Evolutionary conservation across 768 basidiomycete genomes (phyloP), one percentile per base, ranked within the genome.

Genomic region (Mrakia blollopis): DNA sequence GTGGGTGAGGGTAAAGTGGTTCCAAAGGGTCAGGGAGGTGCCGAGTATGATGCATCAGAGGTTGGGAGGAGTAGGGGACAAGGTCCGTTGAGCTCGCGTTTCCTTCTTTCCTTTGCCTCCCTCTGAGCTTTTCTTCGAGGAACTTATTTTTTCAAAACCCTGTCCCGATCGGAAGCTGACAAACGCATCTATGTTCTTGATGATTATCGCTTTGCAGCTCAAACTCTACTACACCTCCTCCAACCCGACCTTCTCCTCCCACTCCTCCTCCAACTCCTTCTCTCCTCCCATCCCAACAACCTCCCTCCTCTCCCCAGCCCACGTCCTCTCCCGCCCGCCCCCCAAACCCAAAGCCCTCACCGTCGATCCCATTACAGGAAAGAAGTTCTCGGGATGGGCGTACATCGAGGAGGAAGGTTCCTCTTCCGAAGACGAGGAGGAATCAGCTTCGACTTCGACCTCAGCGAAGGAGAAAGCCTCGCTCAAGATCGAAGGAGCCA

Each of bases 1-100:
- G 67, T 78, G 69, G 57, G 72, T 78, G 25, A 37, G 73, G 25
- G 57, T 78, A 52, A 78, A 78, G 77, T 78, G 77, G 77, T 78
- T 78, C n/a, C 77, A 74, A 60, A 65, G 77, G 25, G 61, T 78
- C 54, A 74, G 69, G n/a, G 77, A 78, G 61, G 39, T 74, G 0
- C 77, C 77, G 25, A 44, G 44, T n/a, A 50, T 71, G 65, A 74
- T 78, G 73, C 32, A 54, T 13, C 32, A 23, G n/a, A 52, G 69
- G 30, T 35, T 78, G 18, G 28, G 52, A 52, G 39, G 41, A 54
- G 16, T 44, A 3, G 52, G 41, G 28, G 54, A 72, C 28, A 28
- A 18, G 71, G 35, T 52, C 54, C 60, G 50, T 60, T 54, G 18
- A 21, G 23, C 25, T n/a, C 47, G 11, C 30, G 28, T 57, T 60